phyloP scores from a whole-genome alignment of 139 green algal genomes.

The Asterochloris erici region DNA sequence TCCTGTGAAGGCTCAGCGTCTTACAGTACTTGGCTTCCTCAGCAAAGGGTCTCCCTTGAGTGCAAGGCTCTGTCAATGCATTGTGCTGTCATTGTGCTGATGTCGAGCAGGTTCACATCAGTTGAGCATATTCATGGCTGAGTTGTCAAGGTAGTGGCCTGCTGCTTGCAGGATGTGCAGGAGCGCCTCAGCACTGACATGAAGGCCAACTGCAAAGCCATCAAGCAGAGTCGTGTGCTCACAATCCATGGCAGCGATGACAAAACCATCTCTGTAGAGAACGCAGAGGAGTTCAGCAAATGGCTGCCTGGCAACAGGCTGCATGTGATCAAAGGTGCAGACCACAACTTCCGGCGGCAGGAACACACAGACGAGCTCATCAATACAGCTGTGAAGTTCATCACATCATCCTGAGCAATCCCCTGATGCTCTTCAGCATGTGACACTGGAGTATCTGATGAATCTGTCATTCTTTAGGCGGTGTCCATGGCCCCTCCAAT shows the following conservation, averaged over 20 bases:
- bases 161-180: constrained; percentile 10
- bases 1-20: not conserved
- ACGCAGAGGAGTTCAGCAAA: not conserved
- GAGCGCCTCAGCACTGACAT: not conserved
- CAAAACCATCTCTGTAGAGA: not conserved
- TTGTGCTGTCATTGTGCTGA: not conserved
- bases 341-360: not conserved
- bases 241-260: constrained; percentile 16
- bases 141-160: not conserved
- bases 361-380: constrained; percentile 1
- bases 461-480: constrained; percentile 24
- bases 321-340: constrained; percentile 11
- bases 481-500: constrained; percentile 34
- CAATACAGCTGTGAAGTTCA: not conserved
- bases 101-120: not conserved
- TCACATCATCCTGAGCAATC: not conserved
- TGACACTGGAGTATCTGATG: too few relatives aligned
- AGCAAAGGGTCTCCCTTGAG: not conserved
- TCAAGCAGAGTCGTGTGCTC: constrained; percentile 10
- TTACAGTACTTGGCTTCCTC: not conserved
- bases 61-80: not conserved
- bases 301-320: not conserved
- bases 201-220: not conserved
- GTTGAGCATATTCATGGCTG: not conserved
- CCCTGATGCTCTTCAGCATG: not conserved